These are phyloP conservation scores for Pseudogymnoascus sp. DNA, from an alignment of 2,329 filamentous ascomycete genomes.

Conservation along the genomic window DNA sequence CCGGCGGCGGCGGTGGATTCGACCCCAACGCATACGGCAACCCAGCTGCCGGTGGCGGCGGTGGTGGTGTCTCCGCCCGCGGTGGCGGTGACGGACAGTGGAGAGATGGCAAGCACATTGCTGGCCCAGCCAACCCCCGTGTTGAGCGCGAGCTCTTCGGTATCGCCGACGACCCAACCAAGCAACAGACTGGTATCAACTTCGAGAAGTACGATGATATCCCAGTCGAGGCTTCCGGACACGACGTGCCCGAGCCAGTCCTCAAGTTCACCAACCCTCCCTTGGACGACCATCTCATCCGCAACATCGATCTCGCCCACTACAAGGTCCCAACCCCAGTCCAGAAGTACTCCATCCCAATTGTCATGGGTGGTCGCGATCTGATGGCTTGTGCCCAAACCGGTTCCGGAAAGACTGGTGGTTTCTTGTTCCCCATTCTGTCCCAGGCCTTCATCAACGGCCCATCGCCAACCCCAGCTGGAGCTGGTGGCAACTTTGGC, in stretches of 20 bases:
- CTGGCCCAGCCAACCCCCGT: conserved; percentile 80
- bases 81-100: conserved; percentile 94
- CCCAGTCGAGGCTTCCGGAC: conserved; percentile 91
- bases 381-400: conserved; percentile 99
- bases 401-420: conserved; percentile 98
- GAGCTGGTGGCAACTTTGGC: conserved; percentile 64
- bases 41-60: conserved; percentile 30
- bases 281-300: conserved; percentile 84
- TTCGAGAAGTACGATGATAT: conserved; percentile 99
- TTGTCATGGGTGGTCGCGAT: conserved; percentile 95
- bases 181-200: conserved; percentile 98
- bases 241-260: conserved; percentile 87
- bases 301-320: conserved; percentile 86
- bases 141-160: conserved; percentile 95
- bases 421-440: conserved; percentile 97
- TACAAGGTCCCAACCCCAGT: conserved; percentile 96
- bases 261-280: conserved; percentile 88
- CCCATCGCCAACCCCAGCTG: conserved; percentile 60
- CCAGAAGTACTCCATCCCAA: conserved; percentile 98
- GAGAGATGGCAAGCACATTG: conserved; percentile 93
- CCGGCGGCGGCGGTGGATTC: conserved; percentile 36
- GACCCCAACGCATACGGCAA: conserved; percentile 54
- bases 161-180: conserved; percentile 79
- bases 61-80: conserved; percentile 50
- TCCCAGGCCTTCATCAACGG: conserved; percentile 94